Evolutionary conservation across 2,329 filamentous ascomycete species (phyloP), one percentile per base, ranked within the genome.

Genomic region (Nigrospora osmanthi): DNA sequence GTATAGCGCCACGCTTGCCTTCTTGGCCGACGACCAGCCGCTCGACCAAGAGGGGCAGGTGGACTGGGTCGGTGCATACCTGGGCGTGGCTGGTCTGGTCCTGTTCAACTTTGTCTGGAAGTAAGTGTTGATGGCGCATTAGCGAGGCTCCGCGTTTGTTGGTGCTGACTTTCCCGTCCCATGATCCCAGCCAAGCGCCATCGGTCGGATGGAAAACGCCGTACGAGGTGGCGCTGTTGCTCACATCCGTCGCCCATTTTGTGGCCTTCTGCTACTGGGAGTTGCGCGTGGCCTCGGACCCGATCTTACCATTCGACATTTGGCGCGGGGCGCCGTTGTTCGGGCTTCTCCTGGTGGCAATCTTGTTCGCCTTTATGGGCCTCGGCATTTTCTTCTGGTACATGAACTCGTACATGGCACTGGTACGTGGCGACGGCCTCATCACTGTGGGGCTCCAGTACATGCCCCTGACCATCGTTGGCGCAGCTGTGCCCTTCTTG

Each of bases 81-180:
- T 72, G 4, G 70, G 64, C 1, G 56, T 66, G 1, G 51, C 56
- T 13, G 62, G 64, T 6, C 51, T 75, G n/a, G 55, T 73, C 2
- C 51, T 74, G 0, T 75, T 75, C 46, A 75, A 72, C 44, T 63
- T 76, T n/a, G 65, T 65, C 2, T 76, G 71, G 66, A 76, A 74
- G 71, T 73, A 50, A 59, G 63, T 57, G 12, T 35, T 30, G 17
- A n/a, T 23, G 17, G 16, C 12, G n/a, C 17, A 35, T 30, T 46
- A 19, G 23, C 11, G 42, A 9, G 23, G 5, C 12, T 37, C n/a
- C 13, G 11, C 41, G 12, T 4, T 7, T 23, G 19, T 23, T 4
- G 19, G 7, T 23, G 19, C 19, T 23, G 19, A 23, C 19, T 23
- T 23, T 7, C 19, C 19, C 19, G 19, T 10, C n/a, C 4, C 28